Conservation (phyloP, 805 yeast species). For the Debaryomyces tyrocola region DNA sequence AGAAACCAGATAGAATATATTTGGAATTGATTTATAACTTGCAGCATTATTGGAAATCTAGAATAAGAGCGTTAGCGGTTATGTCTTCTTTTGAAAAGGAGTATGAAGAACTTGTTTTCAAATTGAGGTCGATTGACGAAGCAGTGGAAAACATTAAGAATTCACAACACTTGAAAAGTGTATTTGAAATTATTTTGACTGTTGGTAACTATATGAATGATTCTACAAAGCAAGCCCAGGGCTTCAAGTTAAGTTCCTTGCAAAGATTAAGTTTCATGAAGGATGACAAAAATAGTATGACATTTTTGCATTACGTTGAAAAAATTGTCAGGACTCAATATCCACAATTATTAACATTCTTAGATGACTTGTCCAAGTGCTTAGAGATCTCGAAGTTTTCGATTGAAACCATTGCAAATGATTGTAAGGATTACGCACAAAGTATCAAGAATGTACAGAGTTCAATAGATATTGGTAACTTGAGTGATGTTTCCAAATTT, state of each 20-base stretch:
- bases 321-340: conserved; percentile 62
- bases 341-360: conserved; percentile 61
- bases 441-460: conserved; percentile 51
- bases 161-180: conserved; percentile 54
- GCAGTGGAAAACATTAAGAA: conserved; percentile 54
- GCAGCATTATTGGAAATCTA: conserved; percentile 68
- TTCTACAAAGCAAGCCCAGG: conserved; percentile 61
- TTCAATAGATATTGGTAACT: conserved; percentile 60
- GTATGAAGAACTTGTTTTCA: conserved; percentile 57
- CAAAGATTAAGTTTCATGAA: conserved; percentile 72
- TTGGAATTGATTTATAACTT: conserved; percentile 67
- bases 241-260: conserved; percentile 68
- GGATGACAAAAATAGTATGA: conserved; percentile 65
- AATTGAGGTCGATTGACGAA: conserved; percentile 57
- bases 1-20: conserved; percentile 69
- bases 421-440: conserved; percentile 54
- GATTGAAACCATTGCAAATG: conserved; percentile 60
- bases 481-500: conserved; percentile 59
- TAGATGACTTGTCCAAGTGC: conserved; percentile 57
- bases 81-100: conserved; percentile 62
- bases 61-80: conserved; percentile 62
- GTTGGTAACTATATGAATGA: conserved; percentile 84
- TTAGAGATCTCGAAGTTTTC: conserved; percentile 58
- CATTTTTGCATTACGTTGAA: conserved; percentile 75
- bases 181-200: conserved; percentile 65